Conservation (phyloP, 2,329 filamentous ascomycete genomes). For the Ceratocystis colombiana region DNA sequence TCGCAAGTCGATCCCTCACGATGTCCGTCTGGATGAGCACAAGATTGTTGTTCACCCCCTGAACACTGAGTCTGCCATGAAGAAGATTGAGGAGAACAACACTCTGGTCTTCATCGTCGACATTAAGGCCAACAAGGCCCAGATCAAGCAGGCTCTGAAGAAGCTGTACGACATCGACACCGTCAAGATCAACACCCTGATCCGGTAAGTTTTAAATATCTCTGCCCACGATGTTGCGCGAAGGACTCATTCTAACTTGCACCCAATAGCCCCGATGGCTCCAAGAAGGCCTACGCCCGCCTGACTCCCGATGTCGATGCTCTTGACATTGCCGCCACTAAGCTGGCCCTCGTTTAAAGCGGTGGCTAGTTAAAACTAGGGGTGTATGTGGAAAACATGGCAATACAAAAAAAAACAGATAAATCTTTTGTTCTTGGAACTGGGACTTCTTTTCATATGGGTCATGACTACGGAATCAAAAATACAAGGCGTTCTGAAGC, state of each 20-base stretch:
- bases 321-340: conserved; percentile 97
- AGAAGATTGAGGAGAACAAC: conserved; percentile 99
- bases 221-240: not conserved
- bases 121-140: conserved; percentile 97
- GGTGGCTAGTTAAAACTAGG: conserved; percentile 25
- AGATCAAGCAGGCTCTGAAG: conserved; percentile 97
- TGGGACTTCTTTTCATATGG: conserved; percentile 22
- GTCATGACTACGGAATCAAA: conserved; percentile 24
- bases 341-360: conserved; percentile 90
- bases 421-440: conserved; percentile 25
- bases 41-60: conserved; percentile 97
- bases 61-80: conserved; percentile 99
- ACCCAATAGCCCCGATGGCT: conserved; percentile 69
- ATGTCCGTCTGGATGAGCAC: conserved; percentile 88
- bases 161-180: conserved; percentile 98
- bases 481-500: conserved; percentile 26
- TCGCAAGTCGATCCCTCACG: conserved; percentile 84
- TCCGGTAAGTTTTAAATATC: conserved; percentile 55
- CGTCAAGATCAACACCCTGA: conserved; percentile 98
- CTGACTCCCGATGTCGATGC: conserved; percentile 95
- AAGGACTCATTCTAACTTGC: not conserved
- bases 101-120: conserved; percentile 97
- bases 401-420: conserved; percentile 22
- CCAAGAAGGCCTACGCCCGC: conserved; percentile 97
- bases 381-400: conserved; percentile 21